Conservation (phyloP, 2,329 filamentous ascomycete genomes). For the Corynespora cassiicola region DNA sequence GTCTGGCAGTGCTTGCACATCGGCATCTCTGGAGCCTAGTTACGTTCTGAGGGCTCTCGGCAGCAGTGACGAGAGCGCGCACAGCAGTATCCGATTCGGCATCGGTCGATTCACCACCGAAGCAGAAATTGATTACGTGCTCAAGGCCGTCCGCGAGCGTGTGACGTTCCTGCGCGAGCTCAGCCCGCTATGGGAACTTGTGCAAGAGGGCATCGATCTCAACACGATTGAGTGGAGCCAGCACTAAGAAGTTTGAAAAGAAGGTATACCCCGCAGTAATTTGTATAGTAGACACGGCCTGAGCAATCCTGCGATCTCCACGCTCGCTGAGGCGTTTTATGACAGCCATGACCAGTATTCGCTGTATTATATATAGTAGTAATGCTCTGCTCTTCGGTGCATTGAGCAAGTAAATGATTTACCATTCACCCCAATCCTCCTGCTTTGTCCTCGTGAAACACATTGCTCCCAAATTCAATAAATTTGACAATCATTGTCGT, state of each 20-base stretch:
- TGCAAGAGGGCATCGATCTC: constrained; percentile 94
- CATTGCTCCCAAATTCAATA: too few species aligned
- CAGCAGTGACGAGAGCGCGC: constrained; percentile 95
- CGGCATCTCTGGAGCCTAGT: constrained; percentile 92
- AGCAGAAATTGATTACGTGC: constrained; percentile 93
- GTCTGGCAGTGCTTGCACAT: constrained; percentile 96
- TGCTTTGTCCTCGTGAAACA: too few species aligned
- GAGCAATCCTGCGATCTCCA: constrained; percentile 16
- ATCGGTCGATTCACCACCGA: constrained; percentile 98
- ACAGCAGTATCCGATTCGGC: constrained; percentile 96
- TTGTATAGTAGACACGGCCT: constrained; percentile 31
- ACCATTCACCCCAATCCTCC: constrained; percentile 4
- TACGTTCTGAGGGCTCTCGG: constrained; percentile 94
- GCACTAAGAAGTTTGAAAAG: constrained; percentile 67
- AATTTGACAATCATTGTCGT: too few species aligned
- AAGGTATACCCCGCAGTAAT: constrained; percentile 19
- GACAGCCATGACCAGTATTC: constrained; percentile 21
- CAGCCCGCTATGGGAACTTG: constrained; percentile 95
- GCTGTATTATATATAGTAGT: constrained; percentile 28
- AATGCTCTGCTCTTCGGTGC: constrained; percentile 13
- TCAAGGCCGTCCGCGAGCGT: constrained; percentile 91
- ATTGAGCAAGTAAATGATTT: constrained; percentile 14
- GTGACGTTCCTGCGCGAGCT: constrained; percentile 93
- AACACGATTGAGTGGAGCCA: constrained; percentile 99
- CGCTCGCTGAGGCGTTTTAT: constrained; percentile 33